These are phyloP conservation scores for Lobosporangium transversale DNA, from an alignment of 192 early-diverging fungal genomes.

Conservation along the genomic window DNA sequence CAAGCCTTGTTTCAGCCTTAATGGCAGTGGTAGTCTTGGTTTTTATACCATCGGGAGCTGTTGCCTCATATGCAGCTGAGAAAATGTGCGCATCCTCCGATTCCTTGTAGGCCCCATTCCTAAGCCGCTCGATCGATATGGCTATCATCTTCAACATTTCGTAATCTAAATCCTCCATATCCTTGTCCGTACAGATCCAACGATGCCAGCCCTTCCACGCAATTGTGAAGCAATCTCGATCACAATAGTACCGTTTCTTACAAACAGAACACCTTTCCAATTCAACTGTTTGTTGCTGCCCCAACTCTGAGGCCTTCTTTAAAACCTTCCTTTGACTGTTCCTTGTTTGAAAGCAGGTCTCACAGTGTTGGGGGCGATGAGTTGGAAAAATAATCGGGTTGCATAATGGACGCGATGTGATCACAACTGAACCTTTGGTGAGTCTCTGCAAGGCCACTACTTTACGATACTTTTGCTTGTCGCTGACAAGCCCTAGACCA, in stretches of 20 bases:
- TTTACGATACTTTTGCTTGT: conserved; percentile 35
- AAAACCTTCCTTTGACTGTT: not conserved
- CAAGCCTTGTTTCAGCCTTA: not conserved
- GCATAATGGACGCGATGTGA: conserved; percentile 52
- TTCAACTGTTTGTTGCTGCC: not conserved
- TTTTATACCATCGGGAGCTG: too few species aligned
- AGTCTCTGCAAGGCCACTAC: conserved; percentile 40
- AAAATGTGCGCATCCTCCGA: not conserved
- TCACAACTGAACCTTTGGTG: conserved; percentile 45
- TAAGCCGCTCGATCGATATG: conserved; percentile 51
- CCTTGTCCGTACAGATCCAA: conserved; percentile 41
- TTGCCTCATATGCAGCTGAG: not conserved
- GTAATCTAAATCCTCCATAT: conserved; percentile 48
- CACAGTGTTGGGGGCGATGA: conserved; percentile 28
- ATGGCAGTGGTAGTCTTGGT: too few species aligned
- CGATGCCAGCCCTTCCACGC: conserved; percentile 51
- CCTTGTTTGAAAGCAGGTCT: conserved; percentile 17
- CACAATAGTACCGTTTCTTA: conserved; percentile 46
- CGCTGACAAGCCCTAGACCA: conserved; percentile 36
- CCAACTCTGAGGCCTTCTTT: not conserved
- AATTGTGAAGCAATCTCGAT: conserved; percentile 31
- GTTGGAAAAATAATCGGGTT: conserved; percentile 54
- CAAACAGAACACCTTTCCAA: conserved; percentile 49
- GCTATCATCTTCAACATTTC: conserved; percentile 61
- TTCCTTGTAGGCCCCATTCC: conserved; percentile 29